Base-by-base conservation (phyloP, 345 rosid genomes). In the Hibiscus mutabilis region DNA sequence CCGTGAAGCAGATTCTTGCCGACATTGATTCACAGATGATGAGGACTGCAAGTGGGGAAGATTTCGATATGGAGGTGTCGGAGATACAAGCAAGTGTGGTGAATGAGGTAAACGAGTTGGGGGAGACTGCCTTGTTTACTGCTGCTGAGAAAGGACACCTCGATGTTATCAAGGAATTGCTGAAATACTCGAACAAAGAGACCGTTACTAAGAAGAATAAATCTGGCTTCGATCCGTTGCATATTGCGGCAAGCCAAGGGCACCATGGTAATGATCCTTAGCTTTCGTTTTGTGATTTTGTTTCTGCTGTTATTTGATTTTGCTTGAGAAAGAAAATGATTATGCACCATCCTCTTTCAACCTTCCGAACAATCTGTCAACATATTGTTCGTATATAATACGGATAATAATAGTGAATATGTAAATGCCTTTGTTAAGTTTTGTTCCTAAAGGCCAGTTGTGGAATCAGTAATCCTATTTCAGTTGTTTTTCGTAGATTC, bases 91-190 rank as follows among this genome's bases (percentile, higher is more conserved):
- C 93, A 2, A 89, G 91, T 0, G 82, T 91, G 35, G 99, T 92
- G 56, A 91, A 89, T 68, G 97, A 95, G 83, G 94, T 90, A 74
- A 95, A 95, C 80, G 99, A 90, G 77, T 86, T 91, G 78, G 98
- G 90, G 4, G 99, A 95, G 83, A 95, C 97, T 0, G 90, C 96
- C 4, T 76, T 95, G 69, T 95, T 88, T 59, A 87, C 87, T 53
- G 99, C 98, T 70, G 90, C 98, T 15, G 97, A 92, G 14, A 90
- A 85, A 77, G 99, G 99, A 15, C 92, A 90, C 77, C 90, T 92
- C 22, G 96, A 92, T 76, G 91, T 95, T 53, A 90, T 89, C 22
- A 88, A 84, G 80, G 99, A 95, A 81, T 76, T 95, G 77, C 72
- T 95, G 71, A 90, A 90, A 81, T 88, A 92, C 77, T 85, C 96